These are phyloP conservation scores for Nakazawaea populi DNA, from an alignment of 805 yeast genomes.

Conservation along the genomic window DNA sequence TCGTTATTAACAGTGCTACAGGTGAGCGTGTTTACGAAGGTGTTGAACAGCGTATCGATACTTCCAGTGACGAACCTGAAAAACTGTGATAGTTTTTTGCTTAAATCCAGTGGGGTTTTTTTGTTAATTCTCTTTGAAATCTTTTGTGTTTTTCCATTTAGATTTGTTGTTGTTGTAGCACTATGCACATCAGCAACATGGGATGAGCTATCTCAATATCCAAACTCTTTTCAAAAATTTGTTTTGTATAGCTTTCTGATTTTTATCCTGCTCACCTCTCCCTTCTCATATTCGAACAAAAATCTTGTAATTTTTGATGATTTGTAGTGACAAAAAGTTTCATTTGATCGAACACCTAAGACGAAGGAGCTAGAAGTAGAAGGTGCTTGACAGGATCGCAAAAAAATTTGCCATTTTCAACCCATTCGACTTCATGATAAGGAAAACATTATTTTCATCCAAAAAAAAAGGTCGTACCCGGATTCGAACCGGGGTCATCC, in stretches of 20 bases:
- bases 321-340: not conserved
- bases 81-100: not conserved
- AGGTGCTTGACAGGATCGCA: not conserved
- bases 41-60: conserved; percentile 2
- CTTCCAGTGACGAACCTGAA: not conserved
- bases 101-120: not conserved
- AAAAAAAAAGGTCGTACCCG: conserved; percentile 64
- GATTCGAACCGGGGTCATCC: conserved; percentile 81
- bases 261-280: not conserved
- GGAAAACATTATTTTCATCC: no score
- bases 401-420: no score
- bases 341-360: no score
- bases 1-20: conserved; percentile 9
- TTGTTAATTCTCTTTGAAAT: no score
- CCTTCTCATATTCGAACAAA: no score
- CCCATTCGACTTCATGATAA: no score
- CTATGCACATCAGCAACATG: no score
- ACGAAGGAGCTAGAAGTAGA: not conserved
- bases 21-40: conserved; percentile 9
- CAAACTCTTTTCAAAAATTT: not conserved
- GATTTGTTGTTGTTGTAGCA: no score
- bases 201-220: not conserved
- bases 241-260: no score
- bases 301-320: not conserved
- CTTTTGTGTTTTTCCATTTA: no score